Conservation (phyloP, 306 rosid genomes). For the Canavalia ensiformis region DNA sequence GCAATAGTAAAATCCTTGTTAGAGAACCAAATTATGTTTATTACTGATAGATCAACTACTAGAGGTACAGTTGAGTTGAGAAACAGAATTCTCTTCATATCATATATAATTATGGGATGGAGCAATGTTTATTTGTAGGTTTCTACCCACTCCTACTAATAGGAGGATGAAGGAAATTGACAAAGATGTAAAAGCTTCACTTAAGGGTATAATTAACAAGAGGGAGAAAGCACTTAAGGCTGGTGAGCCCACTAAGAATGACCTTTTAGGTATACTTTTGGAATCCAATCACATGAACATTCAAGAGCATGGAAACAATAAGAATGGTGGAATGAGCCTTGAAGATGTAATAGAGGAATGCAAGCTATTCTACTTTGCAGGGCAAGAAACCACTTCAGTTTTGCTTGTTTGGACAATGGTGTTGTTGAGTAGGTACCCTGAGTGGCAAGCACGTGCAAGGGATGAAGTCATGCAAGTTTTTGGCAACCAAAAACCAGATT, state of each 20-base stretch:
- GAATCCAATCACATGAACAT: slow-evolving; percentile 64
- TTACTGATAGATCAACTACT: neutral
- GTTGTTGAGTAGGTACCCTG: slow-evolving; percentile 49
- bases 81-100: neutral
- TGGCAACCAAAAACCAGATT: slow-evolving; percentile 53
- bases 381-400: slow-evolving; percentile 69
- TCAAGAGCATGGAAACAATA: slow-evolving; percentile 43
- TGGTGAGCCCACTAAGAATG: slow-evolving; percentile 49
- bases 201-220: slow-evolving; percentile 53
- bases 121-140: slow-evolving; percentile 46
- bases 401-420: slow-evolving; percentile 69
- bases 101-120: neutral
- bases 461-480: slow-evolving; percentile 61
- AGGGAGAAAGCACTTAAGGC: slow-evolving; percentile 50
- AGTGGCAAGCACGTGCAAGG: slow-evolving; percentile 69
- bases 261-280: slow-evolving; percentile 54
- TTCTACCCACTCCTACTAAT: slow-evolving; percentile 50
- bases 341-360: slow-evolving; percentile 64
- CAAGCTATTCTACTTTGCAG: slow-evolving; percentile 66
- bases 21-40: neutral
- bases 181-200: slow-evolving; percentile 44
- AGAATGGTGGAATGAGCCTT: slow-evolving; percentile 55
- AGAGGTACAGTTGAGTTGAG: neutral
- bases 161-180: slow-evolving; percentile 54
- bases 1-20: neutral